Base-by-base conservation (phyloP, 2,329 filamentous ascomycete genomes). In the Aspergillus luchuensis region DNA sequence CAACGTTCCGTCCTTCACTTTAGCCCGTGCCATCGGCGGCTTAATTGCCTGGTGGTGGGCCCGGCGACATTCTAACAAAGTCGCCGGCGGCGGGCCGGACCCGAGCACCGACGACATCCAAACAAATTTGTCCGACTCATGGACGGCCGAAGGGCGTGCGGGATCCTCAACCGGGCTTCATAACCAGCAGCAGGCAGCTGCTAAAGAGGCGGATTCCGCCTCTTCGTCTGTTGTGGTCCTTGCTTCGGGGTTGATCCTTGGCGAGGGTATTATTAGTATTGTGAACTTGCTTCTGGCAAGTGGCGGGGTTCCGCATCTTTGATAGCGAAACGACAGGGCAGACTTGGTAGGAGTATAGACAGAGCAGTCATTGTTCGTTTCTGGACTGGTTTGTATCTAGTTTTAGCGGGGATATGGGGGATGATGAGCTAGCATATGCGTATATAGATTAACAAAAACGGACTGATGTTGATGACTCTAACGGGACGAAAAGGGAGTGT, bases 1-100 rank as follows among this genome's bases (percentile, higher is more conserved):
- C 78, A 99, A 98, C 70, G 92, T 94, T 0, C 95, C 95, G 0
- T 96, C 92, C 0, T 99, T 99, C 73, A 99, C 95, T 0, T 81
- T 99, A 39, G 93, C 95, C 0, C 83, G 95, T 63, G 91, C 92
- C 0, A 86, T 91, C 8, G 95, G 95, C 2, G 95, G 95, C 0
- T 64, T 88, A 47, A 78, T 89, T 56, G 88, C 87, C 64, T 92
- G 90, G 84, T 95, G 90, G 78, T 97, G 92, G 92, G 82, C 76
- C 6, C 81, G 80, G 67, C 79, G 74, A 71, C 78, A 74, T 41
- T 25, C 67, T 72, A 23, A 8, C 41, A 45, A 77, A 73, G 4
- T 23, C 51, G 1, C 33, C 56, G 3, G 48, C 21, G 2, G 6
- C 51, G 5, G 6, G 39, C 21, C 23, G 36, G 6, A 21, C 49